Conservation (phyloP, 2,329 filamentous ascomycete genomes). For the Pezicula rhizophila region DNA sequence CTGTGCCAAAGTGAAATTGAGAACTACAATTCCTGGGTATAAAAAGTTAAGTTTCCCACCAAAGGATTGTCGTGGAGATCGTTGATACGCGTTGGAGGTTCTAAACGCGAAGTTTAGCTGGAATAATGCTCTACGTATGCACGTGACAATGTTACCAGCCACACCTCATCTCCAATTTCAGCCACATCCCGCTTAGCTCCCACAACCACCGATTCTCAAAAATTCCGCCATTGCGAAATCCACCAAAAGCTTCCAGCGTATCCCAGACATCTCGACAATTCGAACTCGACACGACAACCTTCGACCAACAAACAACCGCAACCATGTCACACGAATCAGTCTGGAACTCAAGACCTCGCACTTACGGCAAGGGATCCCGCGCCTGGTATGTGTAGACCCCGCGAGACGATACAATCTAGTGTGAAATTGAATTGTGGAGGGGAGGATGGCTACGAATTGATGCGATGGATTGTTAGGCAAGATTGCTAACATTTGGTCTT, state of each 20-base stretch:
- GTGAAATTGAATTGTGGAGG: conserved; percentile 17
- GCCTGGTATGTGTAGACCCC: conserved; percentile 64
- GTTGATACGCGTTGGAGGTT: too few species aligned
- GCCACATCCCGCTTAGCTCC: too few species aligned
- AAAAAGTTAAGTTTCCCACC: too few species aligned
- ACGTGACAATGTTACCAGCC: too few species aligned
- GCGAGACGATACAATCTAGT: conserved; percentile 3
- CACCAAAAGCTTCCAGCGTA: neutral
- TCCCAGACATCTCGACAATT: neutral
- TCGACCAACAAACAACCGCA: conserved; percentile 17
- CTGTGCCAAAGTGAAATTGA: too few species aligned
- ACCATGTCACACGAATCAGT: conserved; percentile 90
- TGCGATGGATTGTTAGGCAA: conserved; percentile 1
- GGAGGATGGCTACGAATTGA: conserved; percentile 11
- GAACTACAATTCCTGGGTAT: too few species aligned
- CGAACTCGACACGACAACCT: neutral
- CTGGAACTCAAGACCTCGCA: conserved; percentile 98
- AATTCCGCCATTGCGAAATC: neutral
- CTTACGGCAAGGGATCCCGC: conserved; percentile 94
- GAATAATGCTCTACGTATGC: too few species aligned
- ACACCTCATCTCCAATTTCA: too few species aligned
- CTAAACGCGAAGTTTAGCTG: too few species aligned
- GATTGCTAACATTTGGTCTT: conserved; percentile 16
- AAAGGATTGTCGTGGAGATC: too few species aligned
- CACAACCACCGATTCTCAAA: too few species aligned